Evolutionary conservation across 768 basidiomycete genomes (phyloP), one percentile per base, ranked within the genome.

Genomic region (Suillus spraguei): DNA sequence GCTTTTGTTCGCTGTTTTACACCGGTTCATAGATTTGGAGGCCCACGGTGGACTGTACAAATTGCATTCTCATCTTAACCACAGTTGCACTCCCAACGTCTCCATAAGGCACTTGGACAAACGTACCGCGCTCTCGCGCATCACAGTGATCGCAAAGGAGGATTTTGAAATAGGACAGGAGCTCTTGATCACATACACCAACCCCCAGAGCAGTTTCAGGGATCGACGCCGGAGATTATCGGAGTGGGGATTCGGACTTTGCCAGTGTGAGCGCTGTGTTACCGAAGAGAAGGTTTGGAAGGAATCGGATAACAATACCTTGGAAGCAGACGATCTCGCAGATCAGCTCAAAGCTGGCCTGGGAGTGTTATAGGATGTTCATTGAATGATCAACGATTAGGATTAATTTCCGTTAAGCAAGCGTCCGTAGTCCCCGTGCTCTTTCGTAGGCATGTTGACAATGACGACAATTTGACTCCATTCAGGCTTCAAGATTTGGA

Each of bases 41-140:
- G 85, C 89, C 2, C 92, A 95, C 61, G 94, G 93, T 3, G 94
- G 94, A 2, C 79, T 97, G 11, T 97, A 95, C 76, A 84, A 83
- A 24, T 82, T 95, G 5, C 94, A 96, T 72, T 90, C 94, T 2
- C 92, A 95, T 67, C 74, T 96, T 36, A 97, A 97, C 74, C 95
- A 97, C 73, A 83, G 83, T 8, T 97, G 95, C 74, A 74, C 78
- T 20, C 93, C 95, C 0, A 96, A 94, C 73, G 68, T 88, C 55
- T 90, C 92, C 20, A 87, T 91, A 17, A 87, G 90, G 2, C 94
- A 94, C 71, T 76, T 92, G 62, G 88, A 92, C 72, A 83, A 82
- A 66, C 85, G 85, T 58, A 85, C 80, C 2, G 83, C 89, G 2
- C 87, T 93, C 60, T 81, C 88, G 8, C 85, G 92, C 42, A 90